A percentile compares a stretch with the other conserved stretches of the same genome.
These are phyloP conservation scores for Tricholoma flavovirens DNA, from an alignment of 768 basidiomycete genomes.

Conservation along the genomic window DNA sequence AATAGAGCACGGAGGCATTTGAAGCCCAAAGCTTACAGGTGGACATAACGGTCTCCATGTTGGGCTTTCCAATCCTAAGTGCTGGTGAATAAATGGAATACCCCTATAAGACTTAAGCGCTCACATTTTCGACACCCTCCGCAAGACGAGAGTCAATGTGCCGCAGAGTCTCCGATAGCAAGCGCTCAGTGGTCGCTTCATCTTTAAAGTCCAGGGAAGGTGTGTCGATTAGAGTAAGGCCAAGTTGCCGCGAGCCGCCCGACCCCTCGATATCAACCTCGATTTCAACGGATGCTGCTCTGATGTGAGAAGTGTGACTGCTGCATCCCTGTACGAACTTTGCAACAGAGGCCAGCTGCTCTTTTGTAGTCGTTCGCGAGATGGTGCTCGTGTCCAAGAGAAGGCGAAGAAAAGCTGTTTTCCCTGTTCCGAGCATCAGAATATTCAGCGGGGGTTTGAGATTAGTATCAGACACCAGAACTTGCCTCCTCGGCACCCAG, in stretches of 20 bases:
- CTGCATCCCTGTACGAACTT: conserved; percentile 76
- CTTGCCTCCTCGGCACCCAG: conserved; percentile 68
- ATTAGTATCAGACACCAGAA: conserved; percentile 14
- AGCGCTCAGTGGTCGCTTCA: conserved; percentile 55
- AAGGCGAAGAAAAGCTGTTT: conserved; percentile 83
- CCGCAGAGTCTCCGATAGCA: conserved; percentile 60
- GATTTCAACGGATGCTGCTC: conserved; percentile 67
- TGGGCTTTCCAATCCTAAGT: conserved; percentile 65
- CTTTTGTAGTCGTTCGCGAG: conserved; percentile 54
- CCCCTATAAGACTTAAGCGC: conserved; percentile 27
- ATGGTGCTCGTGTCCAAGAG: conserved; percentile 77
- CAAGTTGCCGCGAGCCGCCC: conserved; percentile 42
- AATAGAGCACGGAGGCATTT: conserved; percentile 2
- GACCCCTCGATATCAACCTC: conserved; percentile 48
- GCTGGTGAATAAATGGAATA: conserved; percentile 16
- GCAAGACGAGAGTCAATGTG: conserved; percentile 69
- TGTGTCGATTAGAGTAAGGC: conserved; percentile 74
- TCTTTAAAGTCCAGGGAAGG: conserved; percentile 75
- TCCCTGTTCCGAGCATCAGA: conserved; percentile 49
- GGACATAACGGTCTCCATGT: conserved; percentile 71
- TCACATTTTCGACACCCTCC: conserved; percentile 74
- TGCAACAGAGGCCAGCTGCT: conserved; percentile 75
- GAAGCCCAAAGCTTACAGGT: conserved; percentile 50
- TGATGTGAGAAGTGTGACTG: conserved; percentile 67
- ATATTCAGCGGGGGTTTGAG: conserved; percentile 6